phyloP scores from a whole-genome alignment of 768 basidiomycete species.

The Gymnopilus dilepis region DNA sequence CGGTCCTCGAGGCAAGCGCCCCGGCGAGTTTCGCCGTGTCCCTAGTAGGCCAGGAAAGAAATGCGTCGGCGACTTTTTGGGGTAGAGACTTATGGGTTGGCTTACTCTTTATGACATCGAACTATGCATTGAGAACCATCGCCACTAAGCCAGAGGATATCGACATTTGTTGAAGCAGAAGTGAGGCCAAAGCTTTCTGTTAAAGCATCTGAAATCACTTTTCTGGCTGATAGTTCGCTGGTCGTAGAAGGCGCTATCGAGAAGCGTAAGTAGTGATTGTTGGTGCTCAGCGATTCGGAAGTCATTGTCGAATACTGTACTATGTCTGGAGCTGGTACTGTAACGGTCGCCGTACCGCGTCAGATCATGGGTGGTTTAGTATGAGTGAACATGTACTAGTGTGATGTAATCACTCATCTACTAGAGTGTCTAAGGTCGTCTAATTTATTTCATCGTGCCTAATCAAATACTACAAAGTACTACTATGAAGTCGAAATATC shows the following conservation, averaged over 20 bases:
- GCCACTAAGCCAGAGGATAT: slow-evolving; percentile 59
- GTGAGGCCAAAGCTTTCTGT: slow-evolving; percentile 60
- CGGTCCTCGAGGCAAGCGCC: slow-evolving; percentile 25
- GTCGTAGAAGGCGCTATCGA: slow-evolving; percentile 41
- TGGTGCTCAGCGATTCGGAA: slow-evolving; percentile 24
- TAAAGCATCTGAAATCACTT: slow-evolving; percentile 59
- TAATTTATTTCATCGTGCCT: no score
- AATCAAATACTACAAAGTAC: no score
- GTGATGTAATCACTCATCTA: neutral
- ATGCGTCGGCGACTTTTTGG: neutral
- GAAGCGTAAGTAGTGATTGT: slow-evolving; percentile 54
- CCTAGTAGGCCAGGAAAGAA: slow-evolving; percentile 7
- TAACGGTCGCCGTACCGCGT: no score
- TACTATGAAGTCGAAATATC: no score
- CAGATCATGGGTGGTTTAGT: neutral
- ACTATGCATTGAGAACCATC: slow-evolving; percentile 46
- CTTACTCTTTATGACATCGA: slow-evolving; percentile 46
- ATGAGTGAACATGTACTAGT: neutral
- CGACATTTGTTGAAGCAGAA: slow-evolving; percentile 55
- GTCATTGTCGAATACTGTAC: slow-evolving; percentile 20
- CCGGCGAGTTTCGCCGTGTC: slow-evolving; percentile 23
- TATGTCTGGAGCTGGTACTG: neutral
- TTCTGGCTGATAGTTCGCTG: slow-evolving; percentile 55
- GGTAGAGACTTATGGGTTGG: no score
- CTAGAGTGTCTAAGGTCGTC: neutral